These are phyloP conservation scores for Aspergillus affinis DNA, from an alignment of 495 filamentous ascomycete species.

Conservation along the genomic window DNA sequence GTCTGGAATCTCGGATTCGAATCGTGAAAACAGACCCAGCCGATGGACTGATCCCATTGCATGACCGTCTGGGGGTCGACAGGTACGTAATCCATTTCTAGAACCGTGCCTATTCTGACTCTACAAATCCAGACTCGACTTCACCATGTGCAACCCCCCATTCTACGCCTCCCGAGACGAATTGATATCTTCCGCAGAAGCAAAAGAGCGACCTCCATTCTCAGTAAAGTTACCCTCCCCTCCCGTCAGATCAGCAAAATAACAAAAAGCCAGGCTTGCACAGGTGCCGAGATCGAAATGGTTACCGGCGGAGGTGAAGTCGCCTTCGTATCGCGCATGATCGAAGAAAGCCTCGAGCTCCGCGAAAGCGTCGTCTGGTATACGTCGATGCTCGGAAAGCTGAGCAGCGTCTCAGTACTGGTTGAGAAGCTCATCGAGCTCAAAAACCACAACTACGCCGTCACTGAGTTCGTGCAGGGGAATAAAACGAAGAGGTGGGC, in stretches of 20 bases:
- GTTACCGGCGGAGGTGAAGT: constrained; percentile 82
- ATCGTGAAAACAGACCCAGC: constrained; percentile 53
- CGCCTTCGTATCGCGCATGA: constrained; percentile 71
- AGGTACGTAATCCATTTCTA: constrained; percentile 30
- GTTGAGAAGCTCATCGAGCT: constrained; percentile 59
- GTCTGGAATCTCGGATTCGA: constrained; percentile 62
- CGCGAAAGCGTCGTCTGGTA: constrained; percentile 74
- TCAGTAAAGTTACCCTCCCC: constrained; percentile 43
- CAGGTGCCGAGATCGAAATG: constrained; percentile 83
- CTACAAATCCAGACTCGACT: constrained; percentile 59
- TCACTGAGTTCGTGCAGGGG: constrained; percentile 79
- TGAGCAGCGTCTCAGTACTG: constrained; percentile 65
- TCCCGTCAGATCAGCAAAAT: not conserved
- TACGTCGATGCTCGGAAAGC: constrained; percentile 86
- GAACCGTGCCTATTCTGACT: not conserved
- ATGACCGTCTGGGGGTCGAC: constrained; percentile 46
- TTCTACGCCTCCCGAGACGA: constrained; percentile 79
- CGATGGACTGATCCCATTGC: constrained; percentile 58
- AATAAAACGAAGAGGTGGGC: constrained; percentile 82
- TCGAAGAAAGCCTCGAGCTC: constrained; percentile 68
- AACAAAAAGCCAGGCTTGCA: constrained; percentile 57
- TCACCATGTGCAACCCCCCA: constrained; percentile 92
- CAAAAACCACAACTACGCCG: constrained; percentile 74
- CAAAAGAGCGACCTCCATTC: constrained; percentile 67
- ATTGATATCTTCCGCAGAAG: constrained; percentile 59